These are phyloP conservation scores for Pestalotiopsis sp. DNA, from an alignment of 2,329 filamentous ascomycete genomes.

Conservation along the genomic window DNA sequence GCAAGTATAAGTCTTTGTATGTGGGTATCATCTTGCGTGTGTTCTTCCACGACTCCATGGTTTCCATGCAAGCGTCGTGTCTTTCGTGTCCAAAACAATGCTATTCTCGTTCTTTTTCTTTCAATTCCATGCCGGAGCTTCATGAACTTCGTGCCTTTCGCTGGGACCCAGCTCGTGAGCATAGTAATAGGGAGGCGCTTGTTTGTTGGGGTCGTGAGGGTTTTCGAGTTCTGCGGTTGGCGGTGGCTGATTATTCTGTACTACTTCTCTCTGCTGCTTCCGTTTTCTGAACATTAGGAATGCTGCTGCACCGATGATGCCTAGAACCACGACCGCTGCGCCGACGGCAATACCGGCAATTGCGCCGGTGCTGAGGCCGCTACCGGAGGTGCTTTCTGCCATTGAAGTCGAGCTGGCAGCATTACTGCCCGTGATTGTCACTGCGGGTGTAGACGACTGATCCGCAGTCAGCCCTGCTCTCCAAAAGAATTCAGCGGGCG, in stretches of 20 bases:
- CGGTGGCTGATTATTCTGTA: background rate
- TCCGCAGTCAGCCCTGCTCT: background rate
- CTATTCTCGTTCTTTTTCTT: background rate
- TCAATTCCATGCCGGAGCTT: background rate
- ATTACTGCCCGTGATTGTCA: background rate
- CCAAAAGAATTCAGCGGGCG: background rate
- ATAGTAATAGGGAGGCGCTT: background rate
- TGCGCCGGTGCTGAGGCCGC: background rate
- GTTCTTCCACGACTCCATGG: background rate
- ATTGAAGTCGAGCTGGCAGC: background rate
- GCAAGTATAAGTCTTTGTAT: background rate
- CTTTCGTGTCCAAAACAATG: background rate
- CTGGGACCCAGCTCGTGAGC: background rate
- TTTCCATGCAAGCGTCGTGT: background rate
- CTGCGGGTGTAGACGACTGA: background rate
- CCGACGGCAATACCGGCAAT: background rate
- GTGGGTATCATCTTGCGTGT: background rate
- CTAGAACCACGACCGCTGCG: background rate
- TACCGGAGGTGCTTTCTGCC: background rate
- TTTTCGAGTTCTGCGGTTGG: background rate
- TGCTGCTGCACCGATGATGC: background rate
- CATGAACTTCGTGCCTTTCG: background rate
- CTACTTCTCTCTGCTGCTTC: background rate
- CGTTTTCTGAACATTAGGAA: background rate
- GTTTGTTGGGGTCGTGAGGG: background rate